phyloP scores from a whole-genome alignment of 805 yeast species.

The Pichia ethanolica region DNA sequence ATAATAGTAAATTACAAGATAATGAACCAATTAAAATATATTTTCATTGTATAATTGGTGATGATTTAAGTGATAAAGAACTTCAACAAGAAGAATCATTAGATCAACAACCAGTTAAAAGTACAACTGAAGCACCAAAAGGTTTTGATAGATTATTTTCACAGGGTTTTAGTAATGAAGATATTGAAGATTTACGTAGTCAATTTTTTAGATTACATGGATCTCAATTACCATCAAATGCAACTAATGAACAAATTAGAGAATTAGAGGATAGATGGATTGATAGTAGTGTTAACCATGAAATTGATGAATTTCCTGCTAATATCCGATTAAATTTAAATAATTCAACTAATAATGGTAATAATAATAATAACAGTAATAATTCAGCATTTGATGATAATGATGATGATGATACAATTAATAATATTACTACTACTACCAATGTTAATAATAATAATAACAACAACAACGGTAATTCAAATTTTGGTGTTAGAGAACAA shows the following conservation, averaged over 20 bases:
- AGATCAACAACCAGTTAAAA: conserved; percentile 45
- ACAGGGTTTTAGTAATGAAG: conserved; percentile 79
- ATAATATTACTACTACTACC: neutral
- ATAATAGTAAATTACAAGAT: conserved; percentile 9
- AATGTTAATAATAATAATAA: neutral
- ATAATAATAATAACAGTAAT: neutral
- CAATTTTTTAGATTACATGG: conserved; percentile 73
- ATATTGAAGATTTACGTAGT: conserved; percentile 59
- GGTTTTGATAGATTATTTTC: conserved; percentile 81
- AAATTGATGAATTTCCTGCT: conserved; percentile 39
- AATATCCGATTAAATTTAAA: conserved; percentile 11
- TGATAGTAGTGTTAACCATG: conserved; percentile 60
- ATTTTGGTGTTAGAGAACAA: neutral
- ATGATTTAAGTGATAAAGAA: conserved; percentile 45
- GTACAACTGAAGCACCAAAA: conserved; percentile 59
- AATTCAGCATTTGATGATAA: conserved; percentile 2
- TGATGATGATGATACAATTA: conserved; percentile 2
- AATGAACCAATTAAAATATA: conserved; percentile 35
- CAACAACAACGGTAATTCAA: too few species aligned
- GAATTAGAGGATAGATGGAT: conserved; percentile 85
- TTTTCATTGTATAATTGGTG: conserved; percentile 77
- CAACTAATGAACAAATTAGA: conserved; percentile 45
- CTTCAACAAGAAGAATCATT: conserved; percentile 50
- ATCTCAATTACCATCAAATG: conserved; percentile 27
- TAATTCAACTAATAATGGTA: conserved; percentile 1